Base-by-base conservation (phyloP, 768 basidiomycete species). In the Coprinopsis cinerea region DNA sequence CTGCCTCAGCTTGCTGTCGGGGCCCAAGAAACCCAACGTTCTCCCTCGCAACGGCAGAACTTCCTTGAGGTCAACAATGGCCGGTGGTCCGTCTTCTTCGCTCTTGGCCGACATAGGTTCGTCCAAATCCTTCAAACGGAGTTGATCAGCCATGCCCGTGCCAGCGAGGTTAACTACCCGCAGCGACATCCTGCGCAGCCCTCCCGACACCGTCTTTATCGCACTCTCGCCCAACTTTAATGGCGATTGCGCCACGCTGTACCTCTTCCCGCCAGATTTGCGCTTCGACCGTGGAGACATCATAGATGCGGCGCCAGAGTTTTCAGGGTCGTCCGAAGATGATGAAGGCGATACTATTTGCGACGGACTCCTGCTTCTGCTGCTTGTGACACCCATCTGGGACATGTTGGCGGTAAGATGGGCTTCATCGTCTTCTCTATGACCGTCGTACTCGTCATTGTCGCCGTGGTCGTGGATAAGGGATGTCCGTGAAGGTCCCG, bases 161-260 rank as follows among this genome's bases (percentile, higher is more conserved):
- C 78, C 79, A 6, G 79, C 79, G 48, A 93, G 64, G 60, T 90
- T 91, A 37, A 89, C 90, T n/a, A 93, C 88, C 14, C 91, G 82
- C 52, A 85, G 61, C 9, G 86, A 88, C 43, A 82, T 81, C 18
- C 84, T 73, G 11, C 77, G 73, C 4, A 89, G 53, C 49, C 70
- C 79, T 49, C 73, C 71, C 14, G 79, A 79, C 24, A 86, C 74
- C 24, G 73, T 68, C 57, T 76, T 78, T 42, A 88, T 66, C 9
- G 77, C 80, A 0, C 77, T 74, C 2, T 79, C 77, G 2, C 83
- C 80, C 55, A 73, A 79, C 52, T 78, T 78, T 22, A 87, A 61
- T 1, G 85, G 81, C 0, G 83, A 83, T 5, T 79, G 70, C 0
- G 76, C 63, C 0, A 69, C 53, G 53, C 70, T 77, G 57, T 86